Conservation (phyloP, 495 filamentous ascomycete species). For the Penicillium cosmopolitanum region DNA sequence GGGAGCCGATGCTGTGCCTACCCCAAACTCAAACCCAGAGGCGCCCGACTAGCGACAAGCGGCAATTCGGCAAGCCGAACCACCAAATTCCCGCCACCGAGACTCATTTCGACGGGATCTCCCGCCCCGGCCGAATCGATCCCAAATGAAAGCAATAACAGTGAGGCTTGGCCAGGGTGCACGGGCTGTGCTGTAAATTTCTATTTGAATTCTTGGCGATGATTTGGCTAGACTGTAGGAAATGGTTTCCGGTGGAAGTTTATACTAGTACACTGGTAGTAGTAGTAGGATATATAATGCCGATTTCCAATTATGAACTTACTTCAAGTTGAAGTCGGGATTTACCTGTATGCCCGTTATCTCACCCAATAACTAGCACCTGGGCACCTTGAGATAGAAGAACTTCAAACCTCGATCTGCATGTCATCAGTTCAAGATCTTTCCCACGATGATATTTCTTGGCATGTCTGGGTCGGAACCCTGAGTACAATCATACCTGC, state of each 20-base stretch:
- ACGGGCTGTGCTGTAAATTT: not conserved
- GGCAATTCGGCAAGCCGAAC: conserved; percentile 17
- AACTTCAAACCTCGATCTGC: not conserved
- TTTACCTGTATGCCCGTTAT: no score
- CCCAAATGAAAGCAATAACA: not conserved
- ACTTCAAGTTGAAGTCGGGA: no score
- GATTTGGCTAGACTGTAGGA: not conserved
- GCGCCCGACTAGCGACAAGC: conserved; percentile 11
- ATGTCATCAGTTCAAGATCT: conserved; percentile 16
- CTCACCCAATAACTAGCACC: not conserved
- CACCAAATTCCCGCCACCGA: not conserved
- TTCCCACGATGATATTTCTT: conserved; percentile 23
- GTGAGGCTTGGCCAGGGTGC: conserved; percentile 9
- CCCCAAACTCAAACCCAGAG: not conserved
- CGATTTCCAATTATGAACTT: not conserved
- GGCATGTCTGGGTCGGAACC: conserved; percentile 33
- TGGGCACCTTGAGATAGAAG: not conserved
- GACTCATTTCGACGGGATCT: not conserved
- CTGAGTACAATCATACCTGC: conserved; percentile 35
- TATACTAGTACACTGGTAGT: not conserved
- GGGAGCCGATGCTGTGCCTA: not conserved
- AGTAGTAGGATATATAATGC: not conserved
- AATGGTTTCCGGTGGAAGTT: not conserved
- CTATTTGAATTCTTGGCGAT: not conserved
- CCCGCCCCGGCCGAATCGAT: conserved; percentile 8